A percentile compares a stretch with the other conserved stretches of the same genome.
These are phyloP conservation scores for Diplosphaera chodatii DNA, from an alignment of 139 green algal species.

Conservation along the genomic window DNA sequence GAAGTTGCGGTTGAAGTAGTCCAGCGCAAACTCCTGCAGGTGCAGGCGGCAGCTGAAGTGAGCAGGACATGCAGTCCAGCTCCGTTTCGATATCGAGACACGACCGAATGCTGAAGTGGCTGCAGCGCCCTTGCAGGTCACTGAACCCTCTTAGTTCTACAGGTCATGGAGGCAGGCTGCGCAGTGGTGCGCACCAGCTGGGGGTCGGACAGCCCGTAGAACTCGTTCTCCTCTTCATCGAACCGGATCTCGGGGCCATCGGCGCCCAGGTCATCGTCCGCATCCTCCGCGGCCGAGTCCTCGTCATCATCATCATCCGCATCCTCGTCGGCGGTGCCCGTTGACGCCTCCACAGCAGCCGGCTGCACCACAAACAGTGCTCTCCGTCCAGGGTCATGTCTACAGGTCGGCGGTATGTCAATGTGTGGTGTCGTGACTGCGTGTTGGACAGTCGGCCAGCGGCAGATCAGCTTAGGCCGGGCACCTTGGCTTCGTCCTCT, in stretches of 20 bases:
- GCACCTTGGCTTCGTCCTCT: too few relatives aligned
- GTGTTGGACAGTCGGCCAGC: too few relatives aligned
- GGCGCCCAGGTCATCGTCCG: not conserved
- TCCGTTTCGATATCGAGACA: not conserved
- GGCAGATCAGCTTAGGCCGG: too few relatives aligned
- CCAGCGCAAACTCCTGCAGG: not conserved
- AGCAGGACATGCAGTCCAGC: not conserved
- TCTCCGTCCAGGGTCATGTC: too few relatives aligned
- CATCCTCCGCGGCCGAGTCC: not conserved
- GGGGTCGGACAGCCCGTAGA: not conserved
- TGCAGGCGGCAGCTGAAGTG: not conserved
- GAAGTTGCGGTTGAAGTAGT: not conserved
- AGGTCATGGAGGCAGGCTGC: too few relatives aligned
- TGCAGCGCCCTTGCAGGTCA: too few relatives aligned
- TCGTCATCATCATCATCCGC: not conserved
- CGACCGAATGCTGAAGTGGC: not conserved
- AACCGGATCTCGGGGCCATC: too few relatives aligned
- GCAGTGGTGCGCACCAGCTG: not conserved
- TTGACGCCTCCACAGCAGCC: too few relatives aligned
- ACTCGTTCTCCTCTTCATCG: not conserved
- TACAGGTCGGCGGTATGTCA: too few relatives aligned
- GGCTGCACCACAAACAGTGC: too few relatives aligned
- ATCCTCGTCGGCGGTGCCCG: not conserved
- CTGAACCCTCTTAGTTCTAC: too few relatives aligned
- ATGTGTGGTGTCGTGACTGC: too few relatives aligned